phyloP scores from a whole-genome alignment of 305 asterid genomes.

The Fraxinus baroniana region DNA sequence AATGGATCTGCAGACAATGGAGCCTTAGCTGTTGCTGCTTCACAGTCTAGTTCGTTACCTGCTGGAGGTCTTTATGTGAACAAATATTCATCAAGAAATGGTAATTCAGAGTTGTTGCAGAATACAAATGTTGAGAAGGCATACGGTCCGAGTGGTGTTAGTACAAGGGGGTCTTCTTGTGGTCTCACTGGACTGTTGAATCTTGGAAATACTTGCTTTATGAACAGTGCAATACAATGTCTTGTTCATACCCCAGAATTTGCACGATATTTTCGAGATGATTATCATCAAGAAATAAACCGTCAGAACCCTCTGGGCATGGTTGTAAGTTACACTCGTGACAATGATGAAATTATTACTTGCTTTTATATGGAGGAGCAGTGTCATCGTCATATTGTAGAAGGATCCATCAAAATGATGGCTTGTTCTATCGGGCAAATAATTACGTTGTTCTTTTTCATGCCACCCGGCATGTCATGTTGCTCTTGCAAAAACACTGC shows the following conservation, averaged over 20 bases:
- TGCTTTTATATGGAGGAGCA: constrained; percentile 8
- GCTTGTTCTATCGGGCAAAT: too few species aligned
- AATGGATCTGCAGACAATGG: constrained; percentile 75
- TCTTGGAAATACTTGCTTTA: constrained; percentile 98
- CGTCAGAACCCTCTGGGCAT: constrained; percentile 96
- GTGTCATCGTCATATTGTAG: background rate
- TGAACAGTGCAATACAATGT: constrained; percentile 99
- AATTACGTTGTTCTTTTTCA: background rate
- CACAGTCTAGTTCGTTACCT: constrained; percentile 49
- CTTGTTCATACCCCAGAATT: constrained; percentile 98
- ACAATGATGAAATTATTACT: constrained; percentile 7
- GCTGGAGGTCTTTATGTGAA: constrained; percentile 66
- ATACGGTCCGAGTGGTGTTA: constrained; percentile 72
- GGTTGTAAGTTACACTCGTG: constrained; percentile 77
- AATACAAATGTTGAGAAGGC: constrained; percentile 56
- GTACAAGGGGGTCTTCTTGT: constrained; percentile 89
- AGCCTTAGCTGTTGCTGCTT: constrained; percentile 43
- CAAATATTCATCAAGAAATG: constrained; percentile 77
- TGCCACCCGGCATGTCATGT: constrained; percentile 2
- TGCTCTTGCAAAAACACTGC: constrained; percentile 10
- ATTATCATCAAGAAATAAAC: constrained; percentile 93
- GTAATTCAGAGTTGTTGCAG: constrained; percentile 56
- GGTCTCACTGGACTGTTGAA: constrained; percentile 95
- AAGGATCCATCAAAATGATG: background rate
- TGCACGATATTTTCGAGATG: constrained; percentile 89